A percentile compares a stretch with the other conserved stretches of the same genome.
These are phyloP conservation scores for Aaosphaeria pasadenensis DNA, from an alignment of 2,329 filamentous ascomycete genomes.

Conservation along the genomic window DNA sequence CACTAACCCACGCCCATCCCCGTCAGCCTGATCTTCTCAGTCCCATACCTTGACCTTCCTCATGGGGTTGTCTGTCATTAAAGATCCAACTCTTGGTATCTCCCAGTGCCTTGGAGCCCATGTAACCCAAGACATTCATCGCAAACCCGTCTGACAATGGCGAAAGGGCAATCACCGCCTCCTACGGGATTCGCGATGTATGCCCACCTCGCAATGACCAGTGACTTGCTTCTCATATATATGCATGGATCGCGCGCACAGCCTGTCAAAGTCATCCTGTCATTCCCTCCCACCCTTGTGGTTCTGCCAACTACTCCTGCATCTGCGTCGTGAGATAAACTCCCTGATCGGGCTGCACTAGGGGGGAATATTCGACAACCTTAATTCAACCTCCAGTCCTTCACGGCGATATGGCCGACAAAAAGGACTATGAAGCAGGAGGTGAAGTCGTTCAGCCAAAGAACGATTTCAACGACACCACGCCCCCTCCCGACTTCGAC, in stretches of 20 bases:
- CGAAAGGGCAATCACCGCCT: slow-evolving; percentile 9
- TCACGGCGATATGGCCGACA: slow-evolving; percentile 15
- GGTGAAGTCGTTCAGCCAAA: slow-evolving; percentile 13
- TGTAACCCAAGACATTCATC: slow-evolving; percentile 24
- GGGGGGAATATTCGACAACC: slow-evolving; percentile 3
- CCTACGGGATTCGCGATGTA: slow-evolving; percentile 4
- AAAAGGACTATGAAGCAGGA: slow-evolving; percentile 8
- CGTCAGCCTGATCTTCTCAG: neutral
- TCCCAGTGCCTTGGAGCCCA: slow-evolving; percentile 8
- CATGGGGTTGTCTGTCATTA: slow-evolving; percentile 12
- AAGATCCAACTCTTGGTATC: slow-evolving; percentile 4
- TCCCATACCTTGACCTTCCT: slow-evolving; percentile 20
- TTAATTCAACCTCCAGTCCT: slow-evolving; percentile 7
- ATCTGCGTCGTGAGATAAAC: slow-evolving; percentile 1
- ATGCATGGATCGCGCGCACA: slow-evolving; percentile 1
- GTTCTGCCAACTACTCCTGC: slow-evolving; percentile 10
- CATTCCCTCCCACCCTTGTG: slow-evolving; percentile 5
- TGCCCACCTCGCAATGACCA: slow-evolving; percentile 4
- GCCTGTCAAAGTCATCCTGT: neutral
- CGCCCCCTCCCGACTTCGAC: slow-evolving; percentile 15
- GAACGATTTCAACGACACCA: slow-evolving; percentile 9
- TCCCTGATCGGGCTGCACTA: slow-evolving; percentile 3
- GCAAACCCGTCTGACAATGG: slow-evolving; percentile 23
- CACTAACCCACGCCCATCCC: neutral
- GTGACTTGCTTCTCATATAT: neutral